Evolutionary conservation across 176 grass and related monocot genomes (phyloP).

Genomic region (Stipa capillata): DNA sequence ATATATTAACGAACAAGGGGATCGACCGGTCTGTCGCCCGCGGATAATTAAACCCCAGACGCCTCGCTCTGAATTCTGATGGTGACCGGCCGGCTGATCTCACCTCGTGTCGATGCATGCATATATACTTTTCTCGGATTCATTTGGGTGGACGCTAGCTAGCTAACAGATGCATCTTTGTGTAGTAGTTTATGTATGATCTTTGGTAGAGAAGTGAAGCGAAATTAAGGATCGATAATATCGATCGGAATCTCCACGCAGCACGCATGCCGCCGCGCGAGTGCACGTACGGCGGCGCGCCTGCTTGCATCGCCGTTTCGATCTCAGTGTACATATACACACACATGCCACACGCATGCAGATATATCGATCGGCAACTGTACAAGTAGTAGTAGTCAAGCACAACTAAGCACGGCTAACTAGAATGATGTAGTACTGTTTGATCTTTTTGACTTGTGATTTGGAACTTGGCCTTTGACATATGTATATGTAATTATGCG

Average conservation of each 20-base stretch:
- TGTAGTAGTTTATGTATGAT: neutral
- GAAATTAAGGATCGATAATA: neutral
- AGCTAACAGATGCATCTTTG: neutral
- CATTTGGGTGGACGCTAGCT: conserved; percentile 30
- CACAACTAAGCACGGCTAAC: neutral
- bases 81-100: neutral
- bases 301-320: neutral
- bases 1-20: neutral
- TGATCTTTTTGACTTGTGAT: conserved; percentile 3
- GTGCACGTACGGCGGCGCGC: too few species aligned
- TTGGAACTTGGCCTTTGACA: conserved; percentile 17
- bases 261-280: neutral
- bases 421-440: neutral
- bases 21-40: neutral
- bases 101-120: neutral
- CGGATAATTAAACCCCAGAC: neutral
- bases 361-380: neutral
- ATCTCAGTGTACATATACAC: neutral
- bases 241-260: neutral
- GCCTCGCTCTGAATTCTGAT: neutral
- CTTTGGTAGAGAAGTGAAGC: conserved; percentile 36
- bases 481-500: neutral
- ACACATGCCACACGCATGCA: neutral
- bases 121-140: neutral
- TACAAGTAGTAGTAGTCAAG: neutral